Conservation (phyloP, 169 alveolate species). For the Plasmodium coatneyi region DNA sequence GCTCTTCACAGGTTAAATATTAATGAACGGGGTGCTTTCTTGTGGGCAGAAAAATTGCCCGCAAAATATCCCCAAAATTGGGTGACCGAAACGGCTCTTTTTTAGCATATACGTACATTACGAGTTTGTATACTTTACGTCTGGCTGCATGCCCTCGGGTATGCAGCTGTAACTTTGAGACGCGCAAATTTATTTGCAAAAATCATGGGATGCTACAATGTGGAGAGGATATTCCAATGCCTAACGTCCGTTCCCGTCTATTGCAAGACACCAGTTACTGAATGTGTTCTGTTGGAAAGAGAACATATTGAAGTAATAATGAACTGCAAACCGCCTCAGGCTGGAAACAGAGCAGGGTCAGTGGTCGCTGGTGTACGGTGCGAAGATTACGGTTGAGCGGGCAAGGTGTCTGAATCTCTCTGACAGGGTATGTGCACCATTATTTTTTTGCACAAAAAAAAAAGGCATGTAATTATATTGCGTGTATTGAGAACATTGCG, state of each 20-base stretch:
- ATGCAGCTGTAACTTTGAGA: constrained; percentile 61
- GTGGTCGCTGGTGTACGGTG: constrained; percentile 75
- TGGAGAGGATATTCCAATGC: not conserved
- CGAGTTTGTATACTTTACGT: not conserved
- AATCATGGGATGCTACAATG: constrained; percentile 54
- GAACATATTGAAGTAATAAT: constrained; percentile 60
- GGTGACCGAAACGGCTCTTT: constrained; percentile 15
- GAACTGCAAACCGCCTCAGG: constrained; percentile 73
- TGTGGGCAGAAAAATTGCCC: not conserved
- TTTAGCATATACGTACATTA: constrained; percentile 24
- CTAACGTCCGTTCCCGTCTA: constrained; percentile 40
- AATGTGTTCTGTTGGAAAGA: constrained; percentile 44
- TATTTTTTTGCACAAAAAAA: not conserved
- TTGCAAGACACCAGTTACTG: constrained; percentile 68
- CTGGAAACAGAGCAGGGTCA: constrained; percentile 78
- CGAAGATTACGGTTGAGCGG: constrained; percentile 62
- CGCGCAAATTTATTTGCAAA: constrained; percentile 11
- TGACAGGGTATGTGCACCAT: constrained; percentile 53
- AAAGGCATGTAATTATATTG: not conserved
- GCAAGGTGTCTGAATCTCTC: constrained; percentile 12
- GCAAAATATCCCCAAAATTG: not conserved
- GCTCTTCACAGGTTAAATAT: not conserved
- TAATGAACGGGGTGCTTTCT: not conserved
- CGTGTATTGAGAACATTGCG: not conserved
- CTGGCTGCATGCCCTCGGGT: constrained; percentile 40